Base-by-base conservation (phyloP, 805 yeast genomes). In the Metschnikowia lachancei region DNA sequence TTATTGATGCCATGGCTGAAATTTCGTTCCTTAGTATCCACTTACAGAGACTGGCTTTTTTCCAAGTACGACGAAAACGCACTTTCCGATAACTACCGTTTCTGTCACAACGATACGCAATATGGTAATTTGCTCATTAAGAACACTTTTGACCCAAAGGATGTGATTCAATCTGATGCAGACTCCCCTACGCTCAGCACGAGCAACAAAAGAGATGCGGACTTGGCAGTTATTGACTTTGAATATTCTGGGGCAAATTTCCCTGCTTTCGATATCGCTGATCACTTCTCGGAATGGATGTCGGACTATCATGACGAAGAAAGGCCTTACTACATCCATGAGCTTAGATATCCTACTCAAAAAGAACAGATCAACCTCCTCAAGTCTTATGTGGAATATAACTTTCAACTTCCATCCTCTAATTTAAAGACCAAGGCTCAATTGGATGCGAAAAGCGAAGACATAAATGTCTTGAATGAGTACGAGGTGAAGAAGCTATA, bases 211-310 rank as follows among this genome's bases (percentile, higher is more conserved):
- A 59, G 62, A 45, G 76, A 72, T 55, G 47, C 45, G 19, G 85
- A 82, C 61, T 73, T 92, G 48, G 96, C 87, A 10, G 99, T 94
- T 10, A 94, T 94, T 59, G 99, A 94, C 64, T 94, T 94, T 64
- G 99, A 94, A 67, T 94, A 92, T 64, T 82, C 96, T 0, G 97
- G 97, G 1, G 82, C 95, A 10, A 94, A 91, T 60, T 74, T 83
- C 37, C 89, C 96, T 1, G 96, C 95, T 2, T 88, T 75, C 62
- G 99, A 94, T 63, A 79, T 94, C 46, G 91, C 91, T 12, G 91
- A 94, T 64, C 99, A 94, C 69, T 87, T 94, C 56, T 78, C 87
- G 53, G 99, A 92, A 69, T 92, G 99, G 99, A 94, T 91, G 97
- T 78, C 88, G 40, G 89, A 94, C 69, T 94, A 92, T 62, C 87